These are phyloP conservation scores for Sporobolomyces roseus DNA, from an alignment of 768 basidiomycete genomes.

Conservation along the genomic window DNA sequence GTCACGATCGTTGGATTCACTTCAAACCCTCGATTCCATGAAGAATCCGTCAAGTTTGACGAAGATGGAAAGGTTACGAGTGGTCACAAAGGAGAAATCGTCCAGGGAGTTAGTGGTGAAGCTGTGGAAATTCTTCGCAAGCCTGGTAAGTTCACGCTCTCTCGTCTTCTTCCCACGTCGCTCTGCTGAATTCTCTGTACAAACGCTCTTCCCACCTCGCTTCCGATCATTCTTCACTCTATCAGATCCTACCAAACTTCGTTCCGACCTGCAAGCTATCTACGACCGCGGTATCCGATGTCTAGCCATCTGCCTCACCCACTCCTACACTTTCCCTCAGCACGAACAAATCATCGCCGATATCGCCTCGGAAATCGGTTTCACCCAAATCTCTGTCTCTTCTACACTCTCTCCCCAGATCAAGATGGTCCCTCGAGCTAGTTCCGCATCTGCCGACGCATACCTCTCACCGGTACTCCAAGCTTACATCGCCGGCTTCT, in stretches of 20 bases:
- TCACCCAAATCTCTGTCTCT: conserved; percentile 81
- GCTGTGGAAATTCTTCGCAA: conserved; percentile 25
- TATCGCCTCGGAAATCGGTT: conserved; percentile 75
- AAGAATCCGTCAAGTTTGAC: conserved; percentile 71
- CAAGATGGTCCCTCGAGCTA: conserved; percentile 88
- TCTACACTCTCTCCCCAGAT: conserved; percentile 87
- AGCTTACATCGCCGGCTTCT: conserved; percentile 86
- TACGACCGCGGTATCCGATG: conserved; percentile 81
- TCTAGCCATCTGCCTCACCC: conserved; percentile 80
- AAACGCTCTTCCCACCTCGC: neutral
- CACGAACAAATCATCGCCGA: conserved; percentile 73
- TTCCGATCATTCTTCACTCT: conserved; percentile 43
- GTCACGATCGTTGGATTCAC: conserved; percentile 92
- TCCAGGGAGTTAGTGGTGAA: conserved; percentile 70
- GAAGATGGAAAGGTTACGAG: conserved; percentile 63
- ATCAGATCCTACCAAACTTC: conserved; percentile 56
- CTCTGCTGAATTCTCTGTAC: neutral
- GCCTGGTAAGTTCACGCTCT: conserved; percentile 10
- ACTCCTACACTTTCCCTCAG: conserved; percentile 66
- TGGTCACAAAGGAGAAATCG: conserved; percentile 71
- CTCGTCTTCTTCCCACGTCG: too few relatives aligned
- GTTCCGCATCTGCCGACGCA: conserved; percentile 88
- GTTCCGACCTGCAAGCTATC: conserved; percentile 63
- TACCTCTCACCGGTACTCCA: conserved; percentile 86
- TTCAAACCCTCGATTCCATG: conserved; percentile 74